phyloP scores from a whole-genome alignment of 495 filamentous ascomycete species.

The Aspergillus hancockii region DNA sequence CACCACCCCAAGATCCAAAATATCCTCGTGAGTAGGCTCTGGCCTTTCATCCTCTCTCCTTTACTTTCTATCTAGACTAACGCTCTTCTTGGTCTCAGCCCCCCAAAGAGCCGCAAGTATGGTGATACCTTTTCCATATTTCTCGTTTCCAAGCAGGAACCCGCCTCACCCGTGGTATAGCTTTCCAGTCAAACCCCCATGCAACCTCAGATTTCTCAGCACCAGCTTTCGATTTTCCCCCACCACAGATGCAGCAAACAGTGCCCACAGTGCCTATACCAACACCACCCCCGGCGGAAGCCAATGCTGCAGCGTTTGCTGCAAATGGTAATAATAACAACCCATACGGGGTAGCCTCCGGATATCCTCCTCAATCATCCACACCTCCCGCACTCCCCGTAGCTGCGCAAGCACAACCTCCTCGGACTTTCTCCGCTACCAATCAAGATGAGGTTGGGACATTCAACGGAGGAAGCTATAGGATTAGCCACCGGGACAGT shows the following conservation, averaged over 20 bases:
- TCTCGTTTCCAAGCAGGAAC: neutral
- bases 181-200: conserved; percentile 19
- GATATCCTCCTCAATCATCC: conserved; percentile 19
- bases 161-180: conserved; percentile 1
- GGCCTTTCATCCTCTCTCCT: too few relatives aligned
- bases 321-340: conserved; percentile 11
- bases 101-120: conserved; percentile 21
- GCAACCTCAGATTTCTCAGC: conserved; percentile 31
- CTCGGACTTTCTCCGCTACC: conserved; percentile 53
- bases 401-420: conserved; percentile 27
- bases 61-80: neutral
- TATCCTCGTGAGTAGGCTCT: conserved; percentile 20
- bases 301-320: conserved; percentile 7
- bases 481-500: conserved; percentile 88
- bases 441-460: conserved; percentile 81
- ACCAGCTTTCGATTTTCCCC: conserved; percentile 39
- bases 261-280: conserved; percentile 16
- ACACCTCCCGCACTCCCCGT: conserved; percentile 4
- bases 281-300: too few relatives aligned
- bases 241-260: conserved; percentile 34
- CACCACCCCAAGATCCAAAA: conserved; percentile 15
- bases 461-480: conserved; percentile 93
- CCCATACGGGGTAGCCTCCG: neutral
- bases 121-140: neutral
- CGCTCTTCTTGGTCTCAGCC: conserved; percentile 9